Evolutionary conservation across 352 stramenopile genomes (phyloP).

Genomic region (Pythium folliculosum): DNA sequence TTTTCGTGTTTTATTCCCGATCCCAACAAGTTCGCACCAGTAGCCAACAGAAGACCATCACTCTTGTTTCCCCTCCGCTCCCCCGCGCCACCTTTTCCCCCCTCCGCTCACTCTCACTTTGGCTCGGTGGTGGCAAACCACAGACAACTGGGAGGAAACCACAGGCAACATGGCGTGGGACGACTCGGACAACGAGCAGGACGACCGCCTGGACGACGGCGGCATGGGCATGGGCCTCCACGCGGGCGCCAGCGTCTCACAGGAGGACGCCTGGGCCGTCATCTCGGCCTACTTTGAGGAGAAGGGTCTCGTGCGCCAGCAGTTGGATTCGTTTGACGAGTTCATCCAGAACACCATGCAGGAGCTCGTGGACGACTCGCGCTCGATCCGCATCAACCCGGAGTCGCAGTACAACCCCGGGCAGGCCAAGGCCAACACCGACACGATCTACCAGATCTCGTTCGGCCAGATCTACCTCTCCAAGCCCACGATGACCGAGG

Average conservation of each 20-base stretch:
- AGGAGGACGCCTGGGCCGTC: constrained; percentile 99
- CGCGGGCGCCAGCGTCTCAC: constrained; percentile 89
- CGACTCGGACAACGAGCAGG: constrained; percentile 28
- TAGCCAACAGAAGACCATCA: constrained; percentile 22
- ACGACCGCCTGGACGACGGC: constrained; percentile 46
- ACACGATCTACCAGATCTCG: constrained; percentile 95
- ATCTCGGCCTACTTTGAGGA: constrained; percentile 99
- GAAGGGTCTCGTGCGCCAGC: constrained; percentile 99
- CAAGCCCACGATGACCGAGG: constrained; percentile 97
- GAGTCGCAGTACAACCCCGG: constrained; percentile 96
- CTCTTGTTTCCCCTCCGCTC: constrained; percentile 14
- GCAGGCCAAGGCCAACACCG: constrained; percentile 90
- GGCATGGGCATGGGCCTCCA: constrained; percentile 48
- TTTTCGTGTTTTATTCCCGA: not conserved
- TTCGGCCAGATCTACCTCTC: constrained; percentile 99
- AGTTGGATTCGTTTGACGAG: constrained; percentile 99
- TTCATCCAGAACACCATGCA: constrained; percentile 99
- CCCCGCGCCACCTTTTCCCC: constrained; percentile 12
- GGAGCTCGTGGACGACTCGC: constrained; percentile 97
- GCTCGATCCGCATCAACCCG: constrained; percentile 96
- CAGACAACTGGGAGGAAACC: not conserved
- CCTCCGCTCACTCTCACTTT: constrained; percentile 35
- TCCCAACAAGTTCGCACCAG: constrained; percentile 24
- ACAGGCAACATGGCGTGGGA: constrained; percentile 64
- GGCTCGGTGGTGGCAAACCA: constrained; percentile 30